These are phyloP conservation scores for Platanthera zijinensis DNA, from an alignment of 106 monocot species.

Conservation along the genomic window DNA sequence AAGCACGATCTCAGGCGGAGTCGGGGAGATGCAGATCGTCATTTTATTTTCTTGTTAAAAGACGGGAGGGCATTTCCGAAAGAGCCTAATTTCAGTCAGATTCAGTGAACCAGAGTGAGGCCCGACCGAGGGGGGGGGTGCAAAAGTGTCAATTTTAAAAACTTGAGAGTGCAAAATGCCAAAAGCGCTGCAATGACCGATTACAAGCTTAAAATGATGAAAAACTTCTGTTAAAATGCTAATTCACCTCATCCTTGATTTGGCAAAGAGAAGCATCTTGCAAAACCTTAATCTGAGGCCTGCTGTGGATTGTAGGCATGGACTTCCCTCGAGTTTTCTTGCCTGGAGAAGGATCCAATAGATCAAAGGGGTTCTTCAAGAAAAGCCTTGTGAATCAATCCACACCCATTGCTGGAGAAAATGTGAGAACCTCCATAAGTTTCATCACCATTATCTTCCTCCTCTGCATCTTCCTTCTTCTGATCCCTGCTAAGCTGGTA, in stretches of 20 bases:
- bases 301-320: background rate
- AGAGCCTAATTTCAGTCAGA: too few species aligned
- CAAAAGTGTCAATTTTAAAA: too few species aligned
- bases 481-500: background rate
- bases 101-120: too few species aligned
- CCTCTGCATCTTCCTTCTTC: background rate
- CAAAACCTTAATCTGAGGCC: slow-evolving; percentile 1
- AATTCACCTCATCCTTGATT: background rate
- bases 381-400: slow-evolving; percentile 43
- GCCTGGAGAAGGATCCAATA: slow-evolving; percentile 42
- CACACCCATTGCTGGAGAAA: slow-evolving; percentile 34
- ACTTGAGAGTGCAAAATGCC: too few species aligned
- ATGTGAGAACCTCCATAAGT: slow-evolving; percentile 9
- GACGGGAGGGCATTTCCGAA: too few species aligned
- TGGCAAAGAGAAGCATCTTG: background rate
- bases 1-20: too few species aligned
- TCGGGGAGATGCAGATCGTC: too few species aligned
- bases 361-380: slow-evolving; percentile 30
- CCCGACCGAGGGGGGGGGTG: too few species aligned
- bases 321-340: slow-evolving; percentile 16
- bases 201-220: background rate
- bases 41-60: too few species aligned
- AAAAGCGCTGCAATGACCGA: background rate
- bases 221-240: background rate
- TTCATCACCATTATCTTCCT: slow-evolving; percentile 23